Evolutionary conservation across 2,329 filamentous ascomycete species (phyloP).

Genomic region (Ceratocystis cacaofunesta): DNA sequence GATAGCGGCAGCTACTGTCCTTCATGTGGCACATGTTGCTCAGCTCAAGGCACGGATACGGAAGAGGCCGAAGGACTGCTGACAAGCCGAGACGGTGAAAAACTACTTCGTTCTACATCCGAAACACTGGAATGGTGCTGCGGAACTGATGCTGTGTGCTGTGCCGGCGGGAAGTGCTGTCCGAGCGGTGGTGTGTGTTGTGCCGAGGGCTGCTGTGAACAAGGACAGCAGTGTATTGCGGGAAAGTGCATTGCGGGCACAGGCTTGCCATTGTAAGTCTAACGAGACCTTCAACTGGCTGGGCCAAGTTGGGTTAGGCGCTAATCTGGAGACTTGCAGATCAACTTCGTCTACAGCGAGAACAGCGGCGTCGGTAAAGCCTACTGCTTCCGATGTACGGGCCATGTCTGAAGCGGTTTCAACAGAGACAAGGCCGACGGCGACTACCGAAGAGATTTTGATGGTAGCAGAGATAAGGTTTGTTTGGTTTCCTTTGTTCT

Average conservation of each 20-base stretch:
- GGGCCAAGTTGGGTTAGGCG: background rate
- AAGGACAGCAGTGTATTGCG: slow-evolving; percentile 13
- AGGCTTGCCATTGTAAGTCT: background rate
- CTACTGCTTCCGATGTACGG: background rate
- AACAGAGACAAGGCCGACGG: background rate
- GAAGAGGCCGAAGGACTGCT: no score
- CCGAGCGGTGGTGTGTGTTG: slow-evolving; percentile 14
- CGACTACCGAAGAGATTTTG: background rate
- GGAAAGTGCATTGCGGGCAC: slow-evolving; percentile 12
- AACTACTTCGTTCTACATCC: background rate
- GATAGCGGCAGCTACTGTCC: slow-evolving; percentile 14
- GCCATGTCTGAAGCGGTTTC: background rate
- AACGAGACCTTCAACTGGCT: background rate
- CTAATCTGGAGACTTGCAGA: background rate
- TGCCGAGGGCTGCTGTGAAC: slow-evolving; percentile 15
- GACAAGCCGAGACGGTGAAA: background rate
- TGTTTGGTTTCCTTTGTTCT: background rate
- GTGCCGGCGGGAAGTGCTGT: slow-evolving; percentile 17
- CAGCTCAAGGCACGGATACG: background rate
- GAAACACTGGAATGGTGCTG: slow-evolving; percentile 16
- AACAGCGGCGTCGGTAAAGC: background rate
- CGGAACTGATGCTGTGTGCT: slow-evolving; percentile 12
- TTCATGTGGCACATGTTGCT: slow-evolving; percentile 16
- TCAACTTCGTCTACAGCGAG: background rate
- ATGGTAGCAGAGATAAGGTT: background rate